A percentile compares a stretch with the other conserved stretches of the same genome.
phyloP scores from a whole-genome alignment of 257 asterid species.

The Marsdenia floribunda region DNA sequence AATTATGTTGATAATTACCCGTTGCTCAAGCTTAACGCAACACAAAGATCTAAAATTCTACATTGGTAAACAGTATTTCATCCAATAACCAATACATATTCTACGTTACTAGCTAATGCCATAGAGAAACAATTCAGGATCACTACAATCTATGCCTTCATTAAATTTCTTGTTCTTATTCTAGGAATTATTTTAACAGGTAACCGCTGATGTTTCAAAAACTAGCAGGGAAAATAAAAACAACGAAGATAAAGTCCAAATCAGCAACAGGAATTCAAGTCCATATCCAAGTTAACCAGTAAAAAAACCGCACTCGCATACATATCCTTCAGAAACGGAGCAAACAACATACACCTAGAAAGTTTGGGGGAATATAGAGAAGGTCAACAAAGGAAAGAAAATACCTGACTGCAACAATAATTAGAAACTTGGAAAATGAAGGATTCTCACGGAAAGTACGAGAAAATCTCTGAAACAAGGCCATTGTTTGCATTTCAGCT shows the following conservation, averaged over 20 bases:
- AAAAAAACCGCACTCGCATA: background rate
- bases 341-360: background rate
- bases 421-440: constrained; percentile 47
- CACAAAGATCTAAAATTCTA: background rate
- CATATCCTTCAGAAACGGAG: background rate
- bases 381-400: constrained; percentile 6
- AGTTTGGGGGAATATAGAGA: background rate
- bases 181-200: background rate
- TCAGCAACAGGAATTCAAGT: background rate
- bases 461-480: constrained; percentile 50
- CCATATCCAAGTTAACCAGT: background rate
- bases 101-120: background rate
- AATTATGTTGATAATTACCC: too few species aligned
- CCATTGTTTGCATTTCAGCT: constrained; percentile 34
- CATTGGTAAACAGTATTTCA: background rate
- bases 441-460: constrained; percentile 52
- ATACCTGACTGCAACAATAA: constrained; percentile 66
- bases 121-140: background rate
- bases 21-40: background rate
- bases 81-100: background rate
- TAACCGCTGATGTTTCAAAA: background rate
- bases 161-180: background rate
- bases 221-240: background rate
- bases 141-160: background rate
- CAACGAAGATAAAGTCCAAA: background rate